Conservation (phyloP, 768 basidiomycete species). For the Scleroderma bovista region DNA sequence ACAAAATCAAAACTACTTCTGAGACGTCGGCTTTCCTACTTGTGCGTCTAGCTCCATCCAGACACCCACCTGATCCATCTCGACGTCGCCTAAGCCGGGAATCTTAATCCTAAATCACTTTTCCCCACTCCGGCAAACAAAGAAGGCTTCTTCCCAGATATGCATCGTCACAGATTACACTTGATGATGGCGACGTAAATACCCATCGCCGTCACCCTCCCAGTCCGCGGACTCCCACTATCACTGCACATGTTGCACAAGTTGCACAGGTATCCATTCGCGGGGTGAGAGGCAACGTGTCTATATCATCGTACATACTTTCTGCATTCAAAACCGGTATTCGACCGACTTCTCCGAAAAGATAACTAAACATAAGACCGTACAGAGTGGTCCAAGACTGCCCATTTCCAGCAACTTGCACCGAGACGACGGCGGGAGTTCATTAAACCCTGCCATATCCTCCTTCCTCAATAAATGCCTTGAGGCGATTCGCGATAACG, state of each 20-base stretch:
- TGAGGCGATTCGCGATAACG: conserved; percentile 44
- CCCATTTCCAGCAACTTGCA: conserved; percentile 8
- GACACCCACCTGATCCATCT: not conserved
- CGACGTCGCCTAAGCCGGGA: not conserved
- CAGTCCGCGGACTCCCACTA: not conserved
- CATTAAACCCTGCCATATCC: conserved; percentile 50
- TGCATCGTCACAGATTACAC: not conserved
- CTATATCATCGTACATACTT: not conserved
- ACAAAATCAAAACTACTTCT: not conserved
- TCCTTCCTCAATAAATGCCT: conserved; percentile 51
- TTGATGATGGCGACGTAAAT: not conserved
- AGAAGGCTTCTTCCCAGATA: not conserved
- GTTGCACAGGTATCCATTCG: not conserved
- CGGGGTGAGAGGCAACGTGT: not conserved
- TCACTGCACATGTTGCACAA: not conserved
- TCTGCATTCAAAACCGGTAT: not conserved
- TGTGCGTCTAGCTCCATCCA: not conserved
- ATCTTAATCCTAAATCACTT: not conserved
- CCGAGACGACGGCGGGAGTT: not conserved
- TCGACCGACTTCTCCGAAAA: not conserved
- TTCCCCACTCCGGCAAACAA: not conserved
- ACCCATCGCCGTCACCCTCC: not conserved
- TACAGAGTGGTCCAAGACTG: conserved; percentile 6
- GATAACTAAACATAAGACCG: not conserved
- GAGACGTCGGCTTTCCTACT: not conserved